Evolutionary conservation across 768 basidiomycete species (phyloP), one percentile per base, ranked within the genome.

Genomic region (Scleroderma bovista): DNA sequence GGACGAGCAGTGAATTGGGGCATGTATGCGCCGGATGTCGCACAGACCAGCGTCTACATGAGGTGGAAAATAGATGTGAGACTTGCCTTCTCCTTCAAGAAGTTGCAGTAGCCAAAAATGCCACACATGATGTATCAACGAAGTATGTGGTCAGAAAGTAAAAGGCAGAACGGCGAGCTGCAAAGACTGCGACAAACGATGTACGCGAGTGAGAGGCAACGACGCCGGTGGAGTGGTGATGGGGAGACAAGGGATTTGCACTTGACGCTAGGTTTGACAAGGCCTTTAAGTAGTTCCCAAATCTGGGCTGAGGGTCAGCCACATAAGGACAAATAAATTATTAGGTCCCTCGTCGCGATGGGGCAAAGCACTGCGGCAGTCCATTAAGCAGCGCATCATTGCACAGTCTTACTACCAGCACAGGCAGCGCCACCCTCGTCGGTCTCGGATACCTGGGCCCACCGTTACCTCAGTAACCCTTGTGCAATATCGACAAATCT

Each of bases 41-140:
- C 13, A 19, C 39, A 20, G 11, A 20, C 38, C 19, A 10, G 4
- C 7, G 8, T 20, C n/a, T 17, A 17, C 13, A 17, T 10, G 22
- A 16, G 7, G 10, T 34, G 3, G 29, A 48, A 51, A 11, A 23
- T 38, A 47, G 22, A 38, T n/a, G n/a, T n/a, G n/a, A 23, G 32
- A 72, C 85, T 48, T 47, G 90, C 91, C 83, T 93, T 94, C 74
- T 97, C 94, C 71, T 86, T 86, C 66, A 98, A 78, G 76, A 72
- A 97, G 69, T 83, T 94, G 77, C 91, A 93, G 73, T 96, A 98
- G 50, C 79, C 89, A 68, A 98, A 97, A 73, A 97, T 97, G 72
- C 94, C 94, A 72, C 90, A 93, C 90, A 91, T 92, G 47, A 52
- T 58, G 47, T 20, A 55, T 15, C 50, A n/a, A 42, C 34, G 24